A percentile compares a stretch with the other conserved stretches of the same genome.
Conservation (phyloP, 306 rosid species). For the Neltuma alba region DNA sequence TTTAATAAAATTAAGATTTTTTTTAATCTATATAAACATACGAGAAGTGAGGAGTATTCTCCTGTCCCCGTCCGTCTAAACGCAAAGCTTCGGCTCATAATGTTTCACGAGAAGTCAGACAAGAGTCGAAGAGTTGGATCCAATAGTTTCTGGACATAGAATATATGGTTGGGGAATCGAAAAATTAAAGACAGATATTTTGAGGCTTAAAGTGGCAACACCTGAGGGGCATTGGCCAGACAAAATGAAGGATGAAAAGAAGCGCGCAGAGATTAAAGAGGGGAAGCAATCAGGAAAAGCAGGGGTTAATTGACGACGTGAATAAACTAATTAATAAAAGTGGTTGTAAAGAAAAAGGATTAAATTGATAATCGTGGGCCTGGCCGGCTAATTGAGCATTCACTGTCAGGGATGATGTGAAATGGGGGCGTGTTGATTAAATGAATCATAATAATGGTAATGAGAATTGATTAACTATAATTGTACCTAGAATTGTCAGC, state of each 20-base stretch:
- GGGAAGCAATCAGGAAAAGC: too few species aligned
- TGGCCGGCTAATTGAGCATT: background rate
- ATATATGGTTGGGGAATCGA: background rate
- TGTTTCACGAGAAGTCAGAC: too few species aligned
- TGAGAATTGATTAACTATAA: background rate
- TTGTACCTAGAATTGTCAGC: background rate
- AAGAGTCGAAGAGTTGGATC: too few species aligned
- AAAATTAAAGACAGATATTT: background rate
- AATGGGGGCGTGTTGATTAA: background rate
- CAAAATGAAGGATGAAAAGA: background rate
- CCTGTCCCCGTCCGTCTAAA: too few species aligned
- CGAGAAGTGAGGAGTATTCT: too few species aligned
- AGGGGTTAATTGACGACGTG: too few species aligned
- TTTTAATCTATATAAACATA: too few species aligned
- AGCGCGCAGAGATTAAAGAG: background rate
- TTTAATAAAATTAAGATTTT: too few species aligned
- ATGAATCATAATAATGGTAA: background rate
- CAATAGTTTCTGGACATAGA: background rate
- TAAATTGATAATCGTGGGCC: background rate
- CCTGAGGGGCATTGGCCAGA: background rate
- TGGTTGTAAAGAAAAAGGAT: background rate
- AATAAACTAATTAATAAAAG: background rate
- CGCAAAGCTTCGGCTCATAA: too few species aligned
- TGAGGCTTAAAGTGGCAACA: background rate
- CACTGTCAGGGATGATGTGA: background rate